These are phyloP conservation scores for Eutypella sp. DNA, from an alignment of 2,329 filamentous ascomycete species.

Conservation along the genomic window DNA sequence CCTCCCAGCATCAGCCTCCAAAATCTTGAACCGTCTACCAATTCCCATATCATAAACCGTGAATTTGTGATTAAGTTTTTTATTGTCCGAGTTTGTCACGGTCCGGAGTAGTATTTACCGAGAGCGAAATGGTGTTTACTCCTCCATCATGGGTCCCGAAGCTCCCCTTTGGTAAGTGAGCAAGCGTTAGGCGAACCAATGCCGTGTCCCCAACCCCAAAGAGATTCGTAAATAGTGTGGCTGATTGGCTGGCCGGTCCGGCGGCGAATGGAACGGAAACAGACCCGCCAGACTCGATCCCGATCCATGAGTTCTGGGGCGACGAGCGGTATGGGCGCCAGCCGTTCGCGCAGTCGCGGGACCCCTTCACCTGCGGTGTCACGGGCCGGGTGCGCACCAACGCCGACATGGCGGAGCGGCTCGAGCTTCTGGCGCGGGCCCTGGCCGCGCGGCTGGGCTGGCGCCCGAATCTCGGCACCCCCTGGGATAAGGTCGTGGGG, in stretches of 20 bases:
- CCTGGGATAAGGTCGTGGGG: conserved; percentile 72
- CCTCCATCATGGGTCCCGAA: conserved; percentile 24
- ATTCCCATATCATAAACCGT: too few relatives aligned
- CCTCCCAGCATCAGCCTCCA: neutral
- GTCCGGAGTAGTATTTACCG: too few relatives aligned
- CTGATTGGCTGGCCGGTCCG: too few relatives aligned
- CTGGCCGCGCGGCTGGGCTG: conserved; percentile 65
- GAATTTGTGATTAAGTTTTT: too few relatives aligned
- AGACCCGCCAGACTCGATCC: conserved; percentile 56
- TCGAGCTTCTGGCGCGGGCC: conserved; percentile 59
- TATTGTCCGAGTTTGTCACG: neutral
- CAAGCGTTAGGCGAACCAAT: too few relatives aligned
- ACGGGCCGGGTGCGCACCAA: conserved; percentile 59
- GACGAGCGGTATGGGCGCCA: conserved; percentile 61
- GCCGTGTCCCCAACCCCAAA: too few relatives aligned
- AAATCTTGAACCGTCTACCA: too few relatives aligned
- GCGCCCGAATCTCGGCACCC: conserved; percentile 61
- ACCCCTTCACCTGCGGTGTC: conserved; percentile 69
- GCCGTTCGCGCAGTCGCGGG: conserved; percentile 52
- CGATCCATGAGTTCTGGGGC: conserved; percentile 66
- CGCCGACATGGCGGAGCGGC: conserved; percentile 58
- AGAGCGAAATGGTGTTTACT: conserved; percentile 25
- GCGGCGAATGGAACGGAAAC: too few relatives aligned
- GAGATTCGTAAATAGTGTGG: too few relatives aligned
- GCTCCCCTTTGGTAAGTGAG: conserved; percentile 23